Conservation (phyloP, 164 flowering plant species). For the Umbilicus rupestris region DNA sequence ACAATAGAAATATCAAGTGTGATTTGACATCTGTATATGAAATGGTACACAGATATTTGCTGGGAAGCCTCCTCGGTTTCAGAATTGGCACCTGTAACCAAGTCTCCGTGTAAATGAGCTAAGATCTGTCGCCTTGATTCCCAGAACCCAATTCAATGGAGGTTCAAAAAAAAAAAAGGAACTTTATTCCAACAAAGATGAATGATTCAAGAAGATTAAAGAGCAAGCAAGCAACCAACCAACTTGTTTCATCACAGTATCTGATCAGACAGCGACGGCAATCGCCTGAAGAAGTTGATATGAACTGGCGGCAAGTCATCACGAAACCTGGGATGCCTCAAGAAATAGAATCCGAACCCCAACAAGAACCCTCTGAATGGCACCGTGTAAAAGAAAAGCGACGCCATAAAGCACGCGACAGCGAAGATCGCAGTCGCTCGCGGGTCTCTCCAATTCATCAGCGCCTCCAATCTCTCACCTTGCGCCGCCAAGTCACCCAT, state of each 20-base stretch:
- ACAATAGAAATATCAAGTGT: not conserved
- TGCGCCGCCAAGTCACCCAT: slow-evolving; percentile 89
- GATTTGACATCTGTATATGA: not conserved
- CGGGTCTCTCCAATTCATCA: slow-evolving; percentile 86
- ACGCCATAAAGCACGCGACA: slow-evolving; percentile 53
- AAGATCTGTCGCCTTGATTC: too few species aligned
- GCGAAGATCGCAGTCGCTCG: slow-evolving; percentile 83
- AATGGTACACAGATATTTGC: not conserved
- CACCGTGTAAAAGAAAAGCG: slow-evolving; percentile 54
- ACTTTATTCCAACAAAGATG: not conserved
- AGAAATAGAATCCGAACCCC: slow-evolving; percentile 53
- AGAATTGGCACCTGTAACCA: not conserved
- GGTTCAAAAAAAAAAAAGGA: not conserved
- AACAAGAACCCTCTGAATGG: slow-evolving; percentile 58
- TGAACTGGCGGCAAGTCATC: slow-evolving; percentile 77
- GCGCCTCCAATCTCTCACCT: slow-evolving; percentile 80
- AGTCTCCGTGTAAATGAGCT: not conserved
- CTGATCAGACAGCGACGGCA: slow-evolving; percentile 72
- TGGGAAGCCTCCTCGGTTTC: not conserved
- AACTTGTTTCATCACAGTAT: slow-evolving; percentile 23
- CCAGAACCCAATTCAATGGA: too few species aligned
- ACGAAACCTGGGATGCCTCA: slow-evolving; percentile 91
- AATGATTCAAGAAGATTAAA: not conserved
- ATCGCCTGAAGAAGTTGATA: slow-evolving; percentile 73
- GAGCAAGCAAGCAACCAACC: not conserved